Percentiles rank a stretch among this genome's conserved stretches.
Evolutionary conservation across 2,329 filamentous ascomycete species (phyloP).

Genomic region (Beauveria scarabaeidicola): DNA sequence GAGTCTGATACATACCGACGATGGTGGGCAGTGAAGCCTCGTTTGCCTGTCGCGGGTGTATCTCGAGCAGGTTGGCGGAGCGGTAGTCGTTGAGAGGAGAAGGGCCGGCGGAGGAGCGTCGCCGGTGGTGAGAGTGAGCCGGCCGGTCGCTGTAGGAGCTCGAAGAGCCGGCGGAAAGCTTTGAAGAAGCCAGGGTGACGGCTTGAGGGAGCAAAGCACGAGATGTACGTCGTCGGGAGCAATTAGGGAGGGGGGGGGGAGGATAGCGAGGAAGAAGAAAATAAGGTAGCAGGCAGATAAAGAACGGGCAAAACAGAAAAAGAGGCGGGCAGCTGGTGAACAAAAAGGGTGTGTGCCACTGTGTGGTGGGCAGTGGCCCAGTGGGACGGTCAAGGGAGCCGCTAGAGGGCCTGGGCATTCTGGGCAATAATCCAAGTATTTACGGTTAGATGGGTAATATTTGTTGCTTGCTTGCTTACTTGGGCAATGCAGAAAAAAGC

Average conservation of each 20-base stretch:
- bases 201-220: constrained; percentile 13
- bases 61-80: constrained; percentile 23
- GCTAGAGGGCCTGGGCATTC: background rate
- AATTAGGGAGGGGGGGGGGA: background rate
- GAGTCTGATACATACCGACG: constrained; percentile 34
- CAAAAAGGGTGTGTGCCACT: background rate
- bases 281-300: background rate
- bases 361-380: background rate
- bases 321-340: background rate
- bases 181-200: constrained; percentile 44
- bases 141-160: constrained; percentile 43
- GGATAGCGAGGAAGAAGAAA: background rate
- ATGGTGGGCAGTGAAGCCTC: constrained; percentile 40
- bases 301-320: background rate
- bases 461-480: too few species aligned
- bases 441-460: too few species aligned
- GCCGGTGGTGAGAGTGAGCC: constrained; percentile 39
- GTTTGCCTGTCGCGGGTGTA: constrained; percentile 23
- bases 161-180: constrained; percentile 43
- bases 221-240: background rate
- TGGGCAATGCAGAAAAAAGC: too few species aligned
- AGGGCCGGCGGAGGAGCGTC: constrained; percentile 37
- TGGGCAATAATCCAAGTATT: too few species aligned
- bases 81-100: constrained; percentile 23
- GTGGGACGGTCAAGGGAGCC: constrained; percentile 1